Base-by-base conservation (phyloP, 192 early-diverging fungal species). In the Rhizoclosmatium globosum region DNA sequence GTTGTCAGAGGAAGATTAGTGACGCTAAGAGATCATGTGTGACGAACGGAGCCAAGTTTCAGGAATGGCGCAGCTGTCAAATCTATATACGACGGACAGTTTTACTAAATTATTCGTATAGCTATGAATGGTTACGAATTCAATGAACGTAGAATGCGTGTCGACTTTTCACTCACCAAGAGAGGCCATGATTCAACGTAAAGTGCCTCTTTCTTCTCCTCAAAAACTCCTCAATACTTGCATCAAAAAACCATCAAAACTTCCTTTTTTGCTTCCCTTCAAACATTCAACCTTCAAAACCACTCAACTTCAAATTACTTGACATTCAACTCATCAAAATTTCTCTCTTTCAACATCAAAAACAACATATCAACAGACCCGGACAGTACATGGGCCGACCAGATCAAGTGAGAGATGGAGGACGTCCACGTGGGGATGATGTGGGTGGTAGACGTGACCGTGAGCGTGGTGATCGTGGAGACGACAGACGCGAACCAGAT, bases 341-440 rank as follows among this genome's bases (percentile, higher is more conserved):
- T 23, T 13, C 62, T 44, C 38, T 43, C 67, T 9, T 46, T 68
- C 67, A 45, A 46, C 45, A 42, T 68, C 67, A 68, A 68, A 68
- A 46, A 68, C 39, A 68, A 42, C 39, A 43, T 46, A 53, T 9
- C 56, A 72, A 72, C 58, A 92, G 92, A n/a, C 91, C 91, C 68
- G 92, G 92, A 66, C 85, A 88, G 79, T 93, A 93, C 73, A 91
- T 93, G 92, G 92, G 92, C 21, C 64, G 74, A 48, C 87, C 70
- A 85, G 69, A 79, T 75, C 47, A 82, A 85, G 78, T 76, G 65
- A 45, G 67, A 11, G 68, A 79, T 58, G 48, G 75, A 48, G 45
- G 82, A 47, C 65, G 81, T 47, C 47, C 73, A 60, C 42, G 71
- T 81, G 81, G 79, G 68, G 56, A 70, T 45, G 39, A 59, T 47